Conservation (phyloP, 345 rosid genomes). For the Gossypium anomalum region DNA sequence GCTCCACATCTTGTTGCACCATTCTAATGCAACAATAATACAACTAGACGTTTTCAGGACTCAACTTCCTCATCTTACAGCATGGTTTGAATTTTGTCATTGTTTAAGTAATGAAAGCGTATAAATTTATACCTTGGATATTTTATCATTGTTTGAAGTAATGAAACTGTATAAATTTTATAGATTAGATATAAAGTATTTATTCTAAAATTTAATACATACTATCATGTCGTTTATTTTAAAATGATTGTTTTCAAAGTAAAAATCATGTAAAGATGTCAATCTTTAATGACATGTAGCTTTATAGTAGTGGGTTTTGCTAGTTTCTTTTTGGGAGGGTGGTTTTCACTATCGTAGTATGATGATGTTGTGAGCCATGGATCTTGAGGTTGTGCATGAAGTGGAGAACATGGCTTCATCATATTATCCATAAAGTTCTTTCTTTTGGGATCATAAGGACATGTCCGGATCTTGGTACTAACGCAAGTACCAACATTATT, state of each 20-base stretch:
- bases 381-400: slow-evolving; percentile 10
- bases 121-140: too few relatives aligned
- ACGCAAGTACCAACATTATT: slow-evolving; percentile 26
- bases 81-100: too few relatives aligned
- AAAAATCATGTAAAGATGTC: background rate
- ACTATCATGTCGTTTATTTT: background rate
- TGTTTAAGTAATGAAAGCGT: background rate
- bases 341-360: background rate
- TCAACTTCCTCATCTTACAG: too few relatives aligned
- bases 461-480: slow-evolving; percentile 26
- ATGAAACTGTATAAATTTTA: background rate
- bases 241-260: background rate
- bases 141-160: background rate
- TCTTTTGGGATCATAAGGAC: slow-evolving; percentile 20
- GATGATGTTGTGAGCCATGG: slow-evolving; percentile 15
- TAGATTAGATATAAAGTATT: too few relatives aligned
- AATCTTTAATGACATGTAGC: background rate
- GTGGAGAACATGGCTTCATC: slow-evolving; percentile 17
- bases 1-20: too few relatives aligned
- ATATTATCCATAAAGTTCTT: slow-evolving; percentile 12
- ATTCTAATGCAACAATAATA: too few relatives aligned
- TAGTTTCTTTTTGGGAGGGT: background rate
- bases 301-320: background rate
- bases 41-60: too few relatives aligned
- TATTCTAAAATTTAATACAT: too few relatives aligned